A percentile compares a stretch with the other conserved stretches of the same genome.
These are phyloP conservation scores for Cicer pinnatifidum DNA, from an alignment of 306 rosid species.

Conservation along the genomic window DNA sequence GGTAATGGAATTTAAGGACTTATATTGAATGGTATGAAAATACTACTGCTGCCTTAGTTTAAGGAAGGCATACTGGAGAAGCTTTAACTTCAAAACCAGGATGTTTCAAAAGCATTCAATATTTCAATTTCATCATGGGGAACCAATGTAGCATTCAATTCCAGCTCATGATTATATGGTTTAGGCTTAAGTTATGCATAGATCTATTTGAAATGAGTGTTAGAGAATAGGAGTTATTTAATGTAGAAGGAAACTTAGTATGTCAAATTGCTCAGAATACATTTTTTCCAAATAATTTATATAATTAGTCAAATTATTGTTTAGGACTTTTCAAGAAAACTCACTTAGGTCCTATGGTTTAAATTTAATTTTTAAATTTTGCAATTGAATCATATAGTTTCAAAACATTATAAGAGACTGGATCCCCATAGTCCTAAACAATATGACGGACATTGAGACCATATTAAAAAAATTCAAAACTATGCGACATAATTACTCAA, in stretches of 20 bases:
- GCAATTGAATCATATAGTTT: background rate
- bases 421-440: background rate
- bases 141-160: constrained; percentile 1
- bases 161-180: background rate
- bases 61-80: constrained; percentile 23
- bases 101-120: background rate
- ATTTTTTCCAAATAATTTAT: constrained; percentile 33
- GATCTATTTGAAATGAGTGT: constrained; percentile 5
- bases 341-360: background rate
- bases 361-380: background rate
- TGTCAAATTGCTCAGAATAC: constrained; percentile 27
- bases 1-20: constrained; percentile 24
- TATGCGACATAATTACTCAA: background rate
- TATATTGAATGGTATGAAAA: constrained; percentile 12
- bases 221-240: constrained; percentile 15
- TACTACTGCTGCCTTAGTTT: constrained; percentile 3
- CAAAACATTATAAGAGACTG: background rate
- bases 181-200: constrained; percentile 1
- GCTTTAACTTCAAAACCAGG: constrained; percentile 3
- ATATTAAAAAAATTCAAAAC: background rate
- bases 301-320: background rate
- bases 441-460: background rate
- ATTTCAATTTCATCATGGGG: constrained; percentile 2
- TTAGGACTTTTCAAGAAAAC: background rate
- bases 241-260: background rate